A percentile compares a stretch with the other conserved stretches of the same genome.
Conservation (phyloP, 2,329 filamentous ascomycete species). For the Epichloe uncinata region DNA sequence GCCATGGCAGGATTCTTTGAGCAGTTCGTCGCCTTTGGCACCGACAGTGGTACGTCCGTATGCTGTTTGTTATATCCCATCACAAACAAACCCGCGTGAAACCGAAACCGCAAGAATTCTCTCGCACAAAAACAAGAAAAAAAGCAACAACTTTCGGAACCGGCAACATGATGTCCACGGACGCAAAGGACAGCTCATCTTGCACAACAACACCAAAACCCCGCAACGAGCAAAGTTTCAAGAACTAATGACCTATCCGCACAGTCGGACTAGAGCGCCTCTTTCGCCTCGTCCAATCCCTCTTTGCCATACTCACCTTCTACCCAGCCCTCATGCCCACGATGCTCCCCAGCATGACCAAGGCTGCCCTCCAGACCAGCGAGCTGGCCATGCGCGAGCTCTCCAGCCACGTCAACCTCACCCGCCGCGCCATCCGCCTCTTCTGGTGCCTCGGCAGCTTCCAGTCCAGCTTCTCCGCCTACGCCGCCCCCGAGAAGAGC, state of each 20-base stretch:
- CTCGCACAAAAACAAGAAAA: background rate
- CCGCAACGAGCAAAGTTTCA: no score
- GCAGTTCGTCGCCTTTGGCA: constrained; percentile 30
- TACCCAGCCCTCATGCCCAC: constrained; percentile 28
- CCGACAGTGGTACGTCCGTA: constrained; percentile 32
- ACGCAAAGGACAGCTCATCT: no score
- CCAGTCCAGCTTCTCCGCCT: no score
- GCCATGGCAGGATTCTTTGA: constrained; percentile 16
- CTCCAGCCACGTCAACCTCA: constrained; percentile 30
- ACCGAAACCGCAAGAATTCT: background rate
- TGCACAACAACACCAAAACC: background rate
- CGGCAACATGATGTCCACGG: no score
- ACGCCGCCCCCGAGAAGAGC: no score
- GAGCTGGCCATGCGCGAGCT: constrained; percentile 22
- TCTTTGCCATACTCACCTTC: constrained; percentile 33
- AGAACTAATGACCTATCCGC: background rate
- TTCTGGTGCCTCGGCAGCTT: no score
- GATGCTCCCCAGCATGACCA: constrained; percentile 14
- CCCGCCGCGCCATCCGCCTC: constrained; percentile 51
- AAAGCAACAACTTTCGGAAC: no score
- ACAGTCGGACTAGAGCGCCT: constrained; percentile 47
- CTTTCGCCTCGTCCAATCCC: constrained; percentile 43
- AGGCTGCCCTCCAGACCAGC: constrained; percentile 14
- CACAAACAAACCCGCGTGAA: background rate
- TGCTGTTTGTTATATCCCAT: background rate